Evolutionary conservation across 495 filamentous ascomycete species (phyloP), one percentile per base, ranked within the genome.

Genomic region (Hamigera avellanea): DNA sequence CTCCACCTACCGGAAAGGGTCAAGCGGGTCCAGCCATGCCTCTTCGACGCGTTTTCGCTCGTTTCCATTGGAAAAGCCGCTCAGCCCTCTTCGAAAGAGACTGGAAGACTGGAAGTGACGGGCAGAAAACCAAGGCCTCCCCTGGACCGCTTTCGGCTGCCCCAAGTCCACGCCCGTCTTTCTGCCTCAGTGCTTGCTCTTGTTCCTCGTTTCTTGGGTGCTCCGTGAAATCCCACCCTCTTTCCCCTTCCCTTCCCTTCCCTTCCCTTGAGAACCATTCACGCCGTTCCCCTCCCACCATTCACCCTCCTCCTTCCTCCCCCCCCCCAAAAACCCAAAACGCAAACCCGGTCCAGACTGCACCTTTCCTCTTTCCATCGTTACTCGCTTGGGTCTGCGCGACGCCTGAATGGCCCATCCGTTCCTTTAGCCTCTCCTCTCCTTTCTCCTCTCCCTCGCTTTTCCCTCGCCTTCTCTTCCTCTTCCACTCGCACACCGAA

Each of bases 301-400:
- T n/a, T n/a, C n/a, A n/a, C 14, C 32, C 28, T 23, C 31, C 30
- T 13, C 33, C 33, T 36, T 28, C 35, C 41, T 33, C 12, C 37
- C 32, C 21, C 42, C 19, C 44, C 44, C 36, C 41, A 43, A 33
- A 40, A 44, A 27, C n/a, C 40, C 17, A 42, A 39, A 43, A 32
- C 48, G 48, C n/a, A n/a, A n/a, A n/a, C n/a, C n/a, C n/a, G n/a
- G n/a, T n/a, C 21, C 21, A 52, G 45, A 46, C 42, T 40, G 46
- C 53, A 46, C 53, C 43, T 52, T 57, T 52, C 53, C 48, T 39
- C 40, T 57, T 57, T 52, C 40, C 44, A 43, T 45, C 44, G 18
- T 28, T 34, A 13, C 19, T 40, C 36, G 41, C 41, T 34, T 51
- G 49, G 49, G 42, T 46, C 38, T 53, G 44, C 44, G 50, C 48